phyloP scores from a whole-genome alignment of 1,284 basidiomycete genomes.

The Earliella scabrosa region DNA sequence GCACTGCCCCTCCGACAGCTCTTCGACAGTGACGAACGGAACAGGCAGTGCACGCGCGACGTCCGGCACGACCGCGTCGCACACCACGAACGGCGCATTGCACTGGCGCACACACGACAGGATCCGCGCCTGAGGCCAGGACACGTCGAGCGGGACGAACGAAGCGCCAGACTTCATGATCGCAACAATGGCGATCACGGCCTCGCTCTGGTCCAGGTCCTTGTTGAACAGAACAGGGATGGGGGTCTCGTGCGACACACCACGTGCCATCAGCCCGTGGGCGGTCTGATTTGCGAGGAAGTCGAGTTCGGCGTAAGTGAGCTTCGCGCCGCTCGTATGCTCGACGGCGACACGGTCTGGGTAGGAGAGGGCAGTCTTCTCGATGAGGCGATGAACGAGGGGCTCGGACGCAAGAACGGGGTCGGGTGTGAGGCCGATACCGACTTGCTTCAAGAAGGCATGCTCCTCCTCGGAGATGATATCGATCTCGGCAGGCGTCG shows the following conservation, averaged over 20 bases:
- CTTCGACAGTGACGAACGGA: constrained; percentile 30
- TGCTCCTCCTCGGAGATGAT: background rate
- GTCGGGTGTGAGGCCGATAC: background rate
- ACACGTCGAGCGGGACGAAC: constrained; percentile 37
- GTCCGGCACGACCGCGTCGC: constrained; percentile 29
- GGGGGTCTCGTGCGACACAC: constrained; percentile 30
- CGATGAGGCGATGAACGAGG: background rate
- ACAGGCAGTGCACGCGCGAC: background rate
- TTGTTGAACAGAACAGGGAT: constrained; percentile 36
- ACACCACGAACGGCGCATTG: constrained; percentile 30
- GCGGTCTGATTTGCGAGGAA: constrained; percentile 31
- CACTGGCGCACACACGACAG: constrained; percentile 34
- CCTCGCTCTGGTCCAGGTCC: constrained; percentile 26
- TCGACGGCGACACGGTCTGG: background rate
- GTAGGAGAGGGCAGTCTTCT: background rate
- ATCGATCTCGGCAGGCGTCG: background rate
- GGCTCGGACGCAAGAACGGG: background rate
- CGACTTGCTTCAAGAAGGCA: background rate
- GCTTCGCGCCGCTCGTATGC: background rate
- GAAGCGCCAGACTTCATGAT: constrained; percentile 37
- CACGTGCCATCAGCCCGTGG: constrained; percentile 29
- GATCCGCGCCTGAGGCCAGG: constrained; percentile 36
- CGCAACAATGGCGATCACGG: constrained; percentile 34
- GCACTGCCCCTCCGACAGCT: background rate
- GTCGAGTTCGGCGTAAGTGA: constrained; percentile 34